phyloP scores from a whole-genome alignment of 2,329 filamentous ascomycete genomes.

The Madurella mycetomatis region DNA sequence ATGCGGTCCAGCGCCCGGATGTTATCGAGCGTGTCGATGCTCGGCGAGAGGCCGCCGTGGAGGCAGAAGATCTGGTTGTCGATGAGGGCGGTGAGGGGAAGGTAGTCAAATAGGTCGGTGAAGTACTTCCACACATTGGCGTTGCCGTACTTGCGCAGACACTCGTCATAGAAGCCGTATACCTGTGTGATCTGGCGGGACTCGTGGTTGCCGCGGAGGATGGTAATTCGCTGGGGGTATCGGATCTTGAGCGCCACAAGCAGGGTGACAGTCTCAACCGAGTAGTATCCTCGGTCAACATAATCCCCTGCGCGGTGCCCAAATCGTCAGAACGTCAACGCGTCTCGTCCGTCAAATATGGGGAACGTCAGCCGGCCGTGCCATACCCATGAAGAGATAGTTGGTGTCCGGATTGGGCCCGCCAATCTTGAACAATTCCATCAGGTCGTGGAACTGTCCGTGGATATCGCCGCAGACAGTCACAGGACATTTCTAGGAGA shows the following conservation, averaged over 20 bases:
- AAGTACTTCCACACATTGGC: constrained; percentile 99
- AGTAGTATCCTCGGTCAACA: constrained; percentile 98
- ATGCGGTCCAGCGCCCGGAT: constrained; percentile 93
- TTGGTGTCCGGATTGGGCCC: constrained; percentile 98
- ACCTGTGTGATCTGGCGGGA: constrained; percentile 98
- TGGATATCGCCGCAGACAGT: constrained; percentile 99
- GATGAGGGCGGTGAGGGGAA: constrained; percentile 93
- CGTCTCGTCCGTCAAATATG: neutral
- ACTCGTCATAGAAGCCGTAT: constrained; percentile 99
- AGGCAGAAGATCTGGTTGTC: constrained; percentile 99
- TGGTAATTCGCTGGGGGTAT: constrained; percentile 96
- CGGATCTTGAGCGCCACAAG: constrained; percentile 96
- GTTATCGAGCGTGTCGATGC: constrained; percentile 91
- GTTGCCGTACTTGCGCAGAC: constrained; percentile 96
- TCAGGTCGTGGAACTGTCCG: constrained; percentile 97
- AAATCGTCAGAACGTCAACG: constrained; percentile 16
- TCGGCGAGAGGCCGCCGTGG: constrained; percentile 93
- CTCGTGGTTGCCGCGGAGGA: constrained; percentile 98
- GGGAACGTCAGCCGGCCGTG: constrained; percentile 18
- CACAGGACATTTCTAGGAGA: constrained; percentile 83
- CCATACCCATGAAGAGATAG: constrained; percentile 96
- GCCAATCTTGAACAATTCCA: constrained; percentile 99
- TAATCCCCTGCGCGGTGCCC: constrained; percentile 68
- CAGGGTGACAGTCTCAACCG: constrained; percentile 94
- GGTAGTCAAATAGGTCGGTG: constrained; percentile 97